phyloP scores from a whole-genome alignment of 345 rosid species.

The Citrus cavaleriei region DNA sequence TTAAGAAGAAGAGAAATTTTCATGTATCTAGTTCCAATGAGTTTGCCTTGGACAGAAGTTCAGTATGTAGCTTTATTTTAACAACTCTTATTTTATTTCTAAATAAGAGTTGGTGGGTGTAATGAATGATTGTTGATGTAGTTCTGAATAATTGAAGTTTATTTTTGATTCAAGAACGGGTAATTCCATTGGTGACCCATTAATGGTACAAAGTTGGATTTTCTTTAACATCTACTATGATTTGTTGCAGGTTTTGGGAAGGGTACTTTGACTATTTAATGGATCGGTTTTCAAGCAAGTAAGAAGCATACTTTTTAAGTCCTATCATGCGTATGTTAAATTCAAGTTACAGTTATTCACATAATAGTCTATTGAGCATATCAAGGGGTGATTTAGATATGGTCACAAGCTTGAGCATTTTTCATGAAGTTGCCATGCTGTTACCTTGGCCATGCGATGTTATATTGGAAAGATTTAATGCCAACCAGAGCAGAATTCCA shows the following conservation, averaged over 20 bases:
- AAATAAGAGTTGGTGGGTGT: neutral
- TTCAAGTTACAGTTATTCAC: neutral
- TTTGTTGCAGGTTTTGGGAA: conserved; percentile 89
- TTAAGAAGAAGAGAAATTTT: neutral
- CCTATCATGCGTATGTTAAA: neutral
- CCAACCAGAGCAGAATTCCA: neutral
- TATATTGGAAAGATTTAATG: neutral
- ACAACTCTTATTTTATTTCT: neutral
- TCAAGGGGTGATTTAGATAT: neutral
- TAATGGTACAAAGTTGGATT: neutral
- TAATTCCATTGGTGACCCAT: too few relatives aligned
- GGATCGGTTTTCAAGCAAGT: conserved; percentile 86
- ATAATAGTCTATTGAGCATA: neutral
- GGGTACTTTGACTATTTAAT: conserved; percentile 90
- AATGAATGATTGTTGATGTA: neutral
- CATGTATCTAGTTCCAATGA: neutral
- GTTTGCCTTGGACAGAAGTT: neutral
- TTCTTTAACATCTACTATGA: neutral
- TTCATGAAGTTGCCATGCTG: neutral
- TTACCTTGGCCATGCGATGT: neutral
- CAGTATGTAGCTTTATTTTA: neutral
- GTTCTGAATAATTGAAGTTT: neutral
- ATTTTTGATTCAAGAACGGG: neutral
- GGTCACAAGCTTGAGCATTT: neutral
- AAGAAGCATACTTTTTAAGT: conserved; percentile 30